Conservation (phyloP, 2,329 filamentous ascomycete species). For the Parasarocladium wereldwijsianum region DNA sequence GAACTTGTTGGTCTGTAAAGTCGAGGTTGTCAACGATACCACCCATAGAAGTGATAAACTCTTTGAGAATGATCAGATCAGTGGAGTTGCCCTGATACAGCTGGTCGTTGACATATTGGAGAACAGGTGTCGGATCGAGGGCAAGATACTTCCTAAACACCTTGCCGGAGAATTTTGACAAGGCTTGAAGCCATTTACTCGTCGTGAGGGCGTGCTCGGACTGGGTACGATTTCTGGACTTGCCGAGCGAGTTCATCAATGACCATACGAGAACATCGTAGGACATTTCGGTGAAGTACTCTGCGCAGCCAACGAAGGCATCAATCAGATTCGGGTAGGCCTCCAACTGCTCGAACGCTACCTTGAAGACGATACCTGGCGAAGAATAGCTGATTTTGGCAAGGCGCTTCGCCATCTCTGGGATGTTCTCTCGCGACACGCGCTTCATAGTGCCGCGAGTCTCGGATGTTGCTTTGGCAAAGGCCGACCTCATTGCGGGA, state of each 20-base stretch:
- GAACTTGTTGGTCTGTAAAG: slow-evolving; percentile 76
- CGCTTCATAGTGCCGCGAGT: slow-evolving; percentile 80
- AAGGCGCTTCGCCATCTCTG: slow-evolving; percentile 72
- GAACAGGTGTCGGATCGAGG: slow-evolving; percentile 69
- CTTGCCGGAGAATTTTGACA: slow-evolving; percentile 82
- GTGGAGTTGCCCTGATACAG: slow-evolving; percentile 71
- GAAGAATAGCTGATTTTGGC: slow-evolving; percentile 88
- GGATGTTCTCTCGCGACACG: slow-evolving; percentile 74
- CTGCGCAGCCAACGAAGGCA: slow-evolving; percentile 83
- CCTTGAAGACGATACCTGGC: slow-evolving; percentile 80
- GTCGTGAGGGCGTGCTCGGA: slow-evolving; percentile 55
- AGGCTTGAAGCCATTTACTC: slow-evolving; percentile 79
- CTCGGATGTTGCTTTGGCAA: slow-evolving; percentile 61
- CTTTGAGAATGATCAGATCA: slow-evolving; percentile 80
- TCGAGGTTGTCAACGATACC: slow-evolving; percentile 78
- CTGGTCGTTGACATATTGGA: slow-evolving; percentile 82
- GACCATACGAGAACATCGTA: slow-evolving; percentile 94
- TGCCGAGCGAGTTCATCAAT: slow-evolving; percentile 59
- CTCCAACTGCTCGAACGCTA: slow-evolving; percentile 81
- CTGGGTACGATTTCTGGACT: slow-evolving; percentile 47
- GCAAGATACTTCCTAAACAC: slow-evolving; percentile 76
- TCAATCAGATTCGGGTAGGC: slow-evolving; percentile 91
- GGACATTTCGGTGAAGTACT: slow-evolving; percentile 83
- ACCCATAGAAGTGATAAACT: slow-evolving; percentile 84
- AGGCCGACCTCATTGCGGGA: slow-evolving; percentile 65